Percentiles rank a stretch among this genome's conserved stretches.
Conservation (phyloP, 306 rosid genomes). For the Lagenaria siceraria region DNA sequence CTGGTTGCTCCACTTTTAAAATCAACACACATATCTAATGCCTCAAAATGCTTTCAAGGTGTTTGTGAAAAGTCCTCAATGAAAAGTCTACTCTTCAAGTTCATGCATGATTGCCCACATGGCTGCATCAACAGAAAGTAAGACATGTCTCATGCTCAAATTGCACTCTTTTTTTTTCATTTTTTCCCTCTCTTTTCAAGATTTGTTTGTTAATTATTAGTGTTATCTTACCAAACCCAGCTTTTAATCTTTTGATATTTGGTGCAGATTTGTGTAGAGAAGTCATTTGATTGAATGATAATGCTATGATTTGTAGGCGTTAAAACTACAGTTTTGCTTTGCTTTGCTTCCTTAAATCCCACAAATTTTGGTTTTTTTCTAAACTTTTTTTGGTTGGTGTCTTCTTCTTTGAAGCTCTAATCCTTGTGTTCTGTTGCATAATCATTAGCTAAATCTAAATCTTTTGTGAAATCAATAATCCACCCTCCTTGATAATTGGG, state of each 20-base stretch:
- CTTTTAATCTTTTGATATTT: not conserved
- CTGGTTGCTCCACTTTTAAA: not conserved
- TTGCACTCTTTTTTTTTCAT: not conserved
- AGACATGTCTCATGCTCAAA: not conserved
- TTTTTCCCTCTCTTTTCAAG: not conserved
- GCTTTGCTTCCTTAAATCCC: conserved; percentile 10
- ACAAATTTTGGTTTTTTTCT: not conserved
- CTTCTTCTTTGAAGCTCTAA: not conserved
- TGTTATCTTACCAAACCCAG: not conserved
- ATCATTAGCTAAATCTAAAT: conserved; percentile 1
- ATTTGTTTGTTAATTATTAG: not conserved
- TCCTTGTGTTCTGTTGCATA: not conserved
- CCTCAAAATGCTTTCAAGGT: not conserved
- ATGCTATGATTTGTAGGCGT: not conserved
- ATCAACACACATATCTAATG: not conserved
- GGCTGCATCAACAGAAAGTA: not conserved
- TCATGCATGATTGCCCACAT: not conserved
- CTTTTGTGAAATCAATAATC: not conserved
- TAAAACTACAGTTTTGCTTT: conserved; percentile 4
- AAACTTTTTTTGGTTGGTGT: not conserved
- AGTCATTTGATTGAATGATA: not conserved
- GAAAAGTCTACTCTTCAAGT: not conserved
- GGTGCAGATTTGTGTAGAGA: not conserved
- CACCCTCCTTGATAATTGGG: not conserved
- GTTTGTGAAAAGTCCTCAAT: conserved; percentile 3